These are phyloP conservation scores for Cutaneotrichosporon dermatis DNA, from an alignment of 1,284 basidiomycete genomes.

Conservation along the genomic window DNA sequence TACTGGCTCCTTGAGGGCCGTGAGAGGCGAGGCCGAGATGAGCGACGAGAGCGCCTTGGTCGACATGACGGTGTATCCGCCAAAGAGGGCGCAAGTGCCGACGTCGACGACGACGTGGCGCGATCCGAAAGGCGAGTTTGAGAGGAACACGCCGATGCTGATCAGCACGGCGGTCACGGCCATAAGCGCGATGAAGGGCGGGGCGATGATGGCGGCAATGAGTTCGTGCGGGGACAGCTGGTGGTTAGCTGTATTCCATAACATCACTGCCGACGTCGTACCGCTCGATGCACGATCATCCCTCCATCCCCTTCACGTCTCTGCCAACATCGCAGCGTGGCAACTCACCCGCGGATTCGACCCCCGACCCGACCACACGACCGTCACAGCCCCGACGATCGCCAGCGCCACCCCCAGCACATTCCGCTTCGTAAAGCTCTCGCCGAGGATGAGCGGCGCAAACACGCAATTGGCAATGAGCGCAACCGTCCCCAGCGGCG, in stretches of 20 bases:
- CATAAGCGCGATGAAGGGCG: conserved; percentile 70
- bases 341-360: conserved; percentile 60
- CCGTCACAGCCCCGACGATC: conserved; percentile 78
- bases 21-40: conserved; percentile 67
- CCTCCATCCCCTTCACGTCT: background rate
- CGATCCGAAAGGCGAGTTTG: conserved; percentile 63
- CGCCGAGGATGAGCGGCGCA: conserved; percentile 71
- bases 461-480: conserved; percentile 92
- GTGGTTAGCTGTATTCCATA: no score
- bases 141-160: conserved; percentile 56
- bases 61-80: conserved; percentile 78
- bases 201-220: conserved; percentile 63
- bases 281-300: background rate
- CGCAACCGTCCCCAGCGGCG: conserved; percentile 85
- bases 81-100: conserved; percentile 57
- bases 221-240: conserved; percentile 62
- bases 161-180: conserved; percentile 59
- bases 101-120: conserved; percentile 78
- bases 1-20: conserved; percentile 69
- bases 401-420: conserved; percentile 80
- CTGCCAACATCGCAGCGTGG: background rate
- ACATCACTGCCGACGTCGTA: no score
- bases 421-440: conserved; percentile 59
- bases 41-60: conserved; percentile 79
- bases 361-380: conserved; percentile 77